Base-by-base conservation (phyloP, 2,329 filamentous ascomycete species). In the Tothia fuscella region DNA sequence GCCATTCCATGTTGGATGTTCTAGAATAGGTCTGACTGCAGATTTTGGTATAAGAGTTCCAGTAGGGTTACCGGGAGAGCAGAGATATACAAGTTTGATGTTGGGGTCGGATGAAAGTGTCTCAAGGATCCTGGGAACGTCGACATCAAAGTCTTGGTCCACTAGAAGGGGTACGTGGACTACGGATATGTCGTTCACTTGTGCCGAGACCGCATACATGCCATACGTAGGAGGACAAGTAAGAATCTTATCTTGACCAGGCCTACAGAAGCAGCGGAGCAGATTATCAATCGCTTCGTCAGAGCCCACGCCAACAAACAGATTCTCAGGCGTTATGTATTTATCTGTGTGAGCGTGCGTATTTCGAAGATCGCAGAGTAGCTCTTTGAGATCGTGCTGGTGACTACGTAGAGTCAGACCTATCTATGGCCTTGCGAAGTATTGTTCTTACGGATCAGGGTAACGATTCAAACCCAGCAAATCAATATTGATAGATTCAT, bases 271-370 rank as follows among this genome's bases (percentile, higher is more conserved):
- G 62, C 84, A 91, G 41, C 91, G 81, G 46, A 98, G 73, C 30
- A 98, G 74, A 5, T 85, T 86, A 63, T 98, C 91, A 57, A 98
- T 94, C 48, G 86, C 89, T 70, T 98, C 91, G 60, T 98, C 91
- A 47, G 84, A 93, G 48, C 91, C 91, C 32, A 96, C 88, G 46
- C 91, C 91, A 38, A 95, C 84, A 60, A 96, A 96, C 39, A 98
- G 67, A 64, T 95, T 83, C 41, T 80, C 82, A 1, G 88, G 82
- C 10, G 72, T 76, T 43, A 98, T 72, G 26, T 69, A 66, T 60
- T 80, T 80, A 38, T 71, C 51, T 1, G 87, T 91, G 71, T 93
- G 85, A 47, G 71, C 68, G 67, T 88, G 78, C 38, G 83, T 85
- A 62, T 93, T 95, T 58, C 91, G 84, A 46, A 96, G 72, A 47